These are phyloP conservation scores for Colletotrichum orchidophilum DNA, from an alignment of 2,329 filamentous ascomycete genomes.

Conservation along the genomic window DNA sequence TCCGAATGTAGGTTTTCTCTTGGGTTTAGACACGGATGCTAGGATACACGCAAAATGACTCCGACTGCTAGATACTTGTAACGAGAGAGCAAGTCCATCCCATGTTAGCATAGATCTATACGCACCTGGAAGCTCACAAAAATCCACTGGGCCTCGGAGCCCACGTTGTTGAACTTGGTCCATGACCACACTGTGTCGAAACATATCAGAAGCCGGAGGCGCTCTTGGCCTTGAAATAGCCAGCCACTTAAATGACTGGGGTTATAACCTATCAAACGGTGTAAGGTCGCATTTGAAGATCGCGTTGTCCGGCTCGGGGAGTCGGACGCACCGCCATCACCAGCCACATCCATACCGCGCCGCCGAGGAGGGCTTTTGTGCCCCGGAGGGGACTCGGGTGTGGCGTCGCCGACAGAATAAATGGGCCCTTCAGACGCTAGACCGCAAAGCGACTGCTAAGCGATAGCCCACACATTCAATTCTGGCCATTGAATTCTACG, in stretches of 20 bases:
- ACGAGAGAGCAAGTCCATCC: too few species aligned
- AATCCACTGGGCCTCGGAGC: background rate
- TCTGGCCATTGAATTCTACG: slow-evolving; percentile 37
- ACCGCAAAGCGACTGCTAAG: slow-evolving; percentile 39
- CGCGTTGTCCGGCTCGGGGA: background rate
- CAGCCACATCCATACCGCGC: slow-evolving; percentile 22
- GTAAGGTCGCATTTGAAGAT: background rate
- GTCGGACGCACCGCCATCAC: slow-evolving; percentile 20
- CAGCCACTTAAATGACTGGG: background rate
- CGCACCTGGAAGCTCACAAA: too few species aligned
- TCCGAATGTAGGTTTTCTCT: too few species aligned
- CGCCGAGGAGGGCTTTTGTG: slow-evolving; percentile 23
- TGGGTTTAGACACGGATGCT: too few species aligned
- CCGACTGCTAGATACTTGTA: too few species aligned
- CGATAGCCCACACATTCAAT: slow-evolving; percentile 51
- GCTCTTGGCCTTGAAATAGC: background rate
- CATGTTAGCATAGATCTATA: too few species aligned
- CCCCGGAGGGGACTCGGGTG: slow-evolving; percentile 11
- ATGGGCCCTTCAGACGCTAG: background rate
- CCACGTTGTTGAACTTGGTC: background rate
- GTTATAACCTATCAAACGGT: too few species aligned
- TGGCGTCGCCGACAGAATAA: slow-evolving; percentile 15
- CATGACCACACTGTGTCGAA: too few species aligned
- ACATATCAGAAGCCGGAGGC: too few species aligned
- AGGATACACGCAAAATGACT: too few species aligned